Base-by-base conservation (phyloP, 345 rosid species). In the Corchorus capsularis region DNA sequence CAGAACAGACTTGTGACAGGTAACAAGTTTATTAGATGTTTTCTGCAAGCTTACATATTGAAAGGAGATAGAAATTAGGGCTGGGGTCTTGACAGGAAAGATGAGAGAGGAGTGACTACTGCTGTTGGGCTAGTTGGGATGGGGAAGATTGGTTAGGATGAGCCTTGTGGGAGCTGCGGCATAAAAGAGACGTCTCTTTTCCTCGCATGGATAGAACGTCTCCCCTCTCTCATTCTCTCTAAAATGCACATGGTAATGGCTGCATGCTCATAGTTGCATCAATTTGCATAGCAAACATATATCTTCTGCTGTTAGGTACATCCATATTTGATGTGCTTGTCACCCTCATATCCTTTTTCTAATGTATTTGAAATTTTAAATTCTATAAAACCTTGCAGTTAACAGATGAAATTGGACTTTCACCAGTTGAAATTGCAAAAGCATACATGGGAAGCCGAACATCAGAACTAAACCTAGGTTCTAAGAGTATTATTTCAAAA, bases 351-450 rank as follows among this genome's bases (percentile, higher is more conserved):
- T 53, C 1, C 4, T 39, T 50, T 52, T 20, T 45, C 2, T 19
- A 1, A 20, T 64, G n/a, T 53, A 9, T 75, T 54, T 65, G 12
- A 20, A 45, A 27, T 15, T 61, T 62, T 16, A 27, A 34, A 46
- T 55, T 20, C 41, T 77, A 35, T 55, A 32, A 19, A 75, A 60
- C 64, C 73, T 69, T 72, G 54, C 81, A 82, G 87, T 41, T 76
- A 46, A 77, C 16, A 72, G 87, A 87, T 69, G 86, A 86, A 80
- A 81, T 86, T 35, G 91, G 89, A 63, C 81, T 90, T 67, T 92
- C 96, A 52, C 99, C 97, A 14, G 71, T 89, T 82, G 97, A 92
- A 32, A 89, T 93, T 82, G 97, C 97, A 43, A 91, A 81, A 85
- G 96, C 93, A 39, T 94, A 85, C 82, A 90, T 93, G 96, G 90